Conservation (phyloP, 768 basidiomycete species). For the Chalciporus chontae region DNA sequence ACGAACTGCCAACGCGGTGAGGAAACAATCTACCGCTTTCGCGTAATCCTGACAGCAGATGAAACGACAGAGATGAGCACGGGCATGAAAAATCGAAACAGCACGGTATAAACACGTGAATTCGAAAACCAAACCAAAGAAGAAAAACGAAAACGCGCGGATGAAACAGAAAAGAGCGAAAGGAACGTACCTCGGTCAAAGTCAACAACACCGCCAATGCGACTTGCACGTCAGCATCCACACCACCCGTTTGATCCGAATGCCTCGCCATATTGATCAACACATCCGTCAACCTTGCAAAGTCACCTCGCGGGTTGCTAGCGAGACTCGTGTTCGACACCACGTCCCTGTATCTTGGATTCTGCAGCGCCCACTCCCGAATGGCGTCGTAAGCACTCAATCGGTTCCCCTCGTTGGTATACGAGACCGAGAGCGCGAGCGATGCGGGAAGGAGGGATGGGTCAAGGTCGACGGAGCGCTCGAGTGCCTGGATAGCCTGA, state of each 20-base stretch:
- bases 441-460: conserved; percentile 74
- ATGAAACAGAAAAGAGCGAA: not conserved
- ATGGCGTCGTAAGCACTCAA: conserved; percentile 75
- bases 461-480: conserved; percentile 77
- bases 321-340: conserved; percentile 38
- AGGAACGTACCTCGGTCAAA: conserved; percentile 68
- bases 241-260: conserved; percentile 44
- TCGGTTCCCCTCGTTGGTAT: conserved; percentile 85
- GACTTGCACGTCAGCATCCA: conserved; percentile 95
- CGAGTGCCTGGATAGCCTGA: conserved; percentile 83
- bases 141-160: not conserved
- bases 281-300: conserved; percentile 61
- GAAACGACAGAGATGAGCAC: not conserved
- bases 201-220: conserved; percentile 92
- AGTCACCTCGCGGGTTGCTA: conserved; percentile 27
- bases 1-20: conserved; percentile 78
- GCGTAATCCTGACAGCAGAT: conserved; percentile 64
- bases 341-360: conserved; percentile 46
- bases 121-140: not conserved
- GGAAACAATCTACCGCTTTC: conserved; percentile 94
- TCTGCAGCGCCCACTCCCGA: conserved; percentile 74
- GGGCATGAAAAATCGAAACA: not conserved
- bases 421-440: conserved; percentile 87
- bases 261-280: conserved; percentile 78
- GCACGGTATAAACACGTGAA: not conserved